Conservation (phyloP, 108 stramenopile species). For the Pseudonitzschia multiseries region DNA sequence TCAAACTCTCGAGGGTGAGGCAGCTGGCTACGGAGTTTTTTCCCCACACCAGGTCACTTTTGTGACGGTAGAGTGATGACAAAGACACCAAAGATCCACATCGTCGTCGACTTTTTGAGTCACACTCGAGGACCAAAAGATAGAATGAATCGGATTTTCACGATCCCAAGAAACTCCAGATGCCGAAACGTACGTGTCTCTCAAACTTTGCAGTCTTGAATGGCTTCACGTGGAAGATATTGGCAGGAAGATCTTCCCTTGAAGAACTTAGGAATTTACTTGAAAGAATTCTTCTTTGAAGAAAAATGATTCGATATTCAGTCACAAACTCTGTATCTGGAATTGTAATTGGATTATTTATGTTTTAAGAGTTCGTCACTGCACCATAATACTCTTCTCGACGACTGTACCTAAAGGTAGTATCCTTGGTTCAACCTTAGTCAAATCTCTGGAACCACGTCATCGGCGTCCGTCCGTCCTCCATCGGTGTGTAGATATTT, state of each 20-base stretch:
- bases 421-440: neutral
- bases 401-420: too few relatives aligned
- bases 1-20: neutral
- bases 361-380: neutral
- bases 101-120: slow-evolving; percentile 9
- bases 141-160: neutral
- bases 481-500: neutral
- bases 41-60: neutral
- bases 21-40: neutral
- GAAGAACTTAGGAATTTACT: neutral
- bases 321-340: neutral
- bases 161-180: neutral
- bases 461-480: slow-evolving; percentile 2
- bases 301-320: neutral
- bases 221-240: slow-evolving; percentile 11
- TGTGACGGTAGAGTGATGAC: neutral
- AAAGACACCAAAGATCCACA: neutral
- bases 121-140: neutral
- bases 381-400: neutral
- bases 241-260: neutral
- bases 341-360: neutral
- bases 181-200: slow-evolving; percentile 5
- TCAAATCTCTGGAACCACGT: neutral
- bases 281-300: neutral
- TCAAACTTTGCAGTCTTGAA: neutral